These are phyloP conservation scores for Neoarthrinium moseri DNA, from an alignment of 2,329 filamentous ascomycete species.

Conservation along the genomic window DNA sequence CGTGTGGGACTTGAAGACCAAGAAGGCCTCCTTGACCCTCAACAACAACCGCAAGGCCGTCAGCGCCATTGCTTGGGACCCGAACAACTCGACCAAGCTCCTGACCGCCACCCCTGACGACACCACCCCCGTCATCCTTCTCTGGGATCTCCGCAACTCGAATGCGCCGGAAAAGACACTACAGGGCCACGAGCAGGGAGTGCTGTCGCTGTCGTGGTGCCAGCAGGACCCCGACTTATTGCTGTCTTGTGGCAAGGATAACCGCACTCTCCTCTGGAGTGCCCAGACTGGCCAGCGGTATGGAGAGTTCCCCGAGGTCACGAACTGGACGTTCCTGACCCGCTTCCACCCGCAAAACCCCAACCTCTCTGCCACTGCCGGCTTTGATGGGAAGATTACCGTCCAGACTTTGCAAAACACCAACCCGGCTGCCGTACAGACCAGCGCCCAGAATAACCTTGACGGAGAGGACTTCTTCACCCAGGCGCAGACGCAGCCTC, in stretches of 20 bases:
- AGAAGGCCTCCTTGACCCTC: slow-evolving; percentile 93
- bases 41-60: slow-evolving; percentile 95
- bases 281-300: slow-evolving; percentile 83
- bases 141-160: slow-evolving; percentile 96
- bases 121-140: slow-evolving; percentile 78
- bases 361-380: slow-evolving; percentile 87
- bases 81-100: slow-evolving; percentile 90
- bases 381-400: slow-evolving; percentile 94
- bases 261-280: slow-evolving; percentile 94
- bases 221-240: slow-evolving; percentile 84
- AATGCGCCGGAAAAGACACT: slow-evolving; percentile 89
- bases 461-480: slow-evolving; percentile 97
- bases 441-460: slow-evolving; percentile 64
- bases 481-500: slow-evolving; percentile 86
- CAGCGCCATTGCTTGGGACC: slow-evolving; percentile 96
- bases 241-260: slow-evolving; percentile 94
- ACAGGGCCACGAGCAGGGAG: slow-evolving; percentile 89
- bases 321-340: slow-evolving; percentile 99
- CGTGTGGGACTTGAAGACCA: slow-evolving; percentile 97
- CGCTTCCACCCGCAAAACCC: slow-evolving; percentile 93
- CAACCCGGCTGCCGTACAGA: slow-evolving; percentile 71
- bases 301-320: slow-evolving; percentile 93
- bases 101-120: slow-evolving; percentile 91
- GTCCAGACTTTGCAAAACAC: slow-evolving; percentile 94
- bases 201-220: slow-evolving; percentile 95